These are phyloP conservation scores for Lithospermum erythrorhizon DNA, from an alignment of 257 asterid genomes.

Conservation along the genomic window DNA sequence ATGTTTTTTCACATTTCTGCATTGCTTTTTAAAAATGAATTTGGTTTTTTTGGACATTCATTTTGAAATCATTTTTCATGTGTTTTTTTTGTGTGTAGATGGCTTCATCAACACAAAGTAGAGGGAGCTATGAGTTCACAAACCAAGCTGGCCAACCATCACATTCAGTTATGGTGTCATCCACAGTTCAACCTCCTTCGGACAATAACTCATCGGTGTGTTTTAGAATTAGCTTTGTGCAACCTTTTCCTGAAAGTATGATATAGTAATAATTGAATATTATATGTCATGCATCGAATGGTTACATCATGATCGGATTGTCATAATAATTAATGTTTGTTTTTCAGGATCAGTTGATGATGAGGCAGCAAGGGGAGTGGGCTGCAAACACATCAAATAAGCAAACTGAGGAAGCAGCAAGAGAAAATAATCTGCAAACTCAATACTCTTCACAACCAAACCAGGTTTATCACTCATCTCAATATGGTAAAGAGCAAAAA, in stretches of 20 bases:
- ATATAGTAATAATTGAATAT: no score
- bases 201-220: background rate
- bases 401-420: conserved; percentile 18
- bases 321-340: background rate
- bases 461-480: conserved; percentile 21
- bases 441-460: conserved; percentile 3
- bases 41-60: background rate
- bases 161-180: conserved; percentile 14
- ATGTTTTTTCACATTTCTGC: conserved; percentile 16
- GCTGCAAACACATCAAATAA: conserved; percentile 16
- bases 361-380: conserved; percentile 26
- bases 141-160: conserved; percentile 50
- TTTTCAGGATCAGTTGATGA: conserved; percentile 4
- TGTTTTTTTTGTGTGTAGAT: background rate
- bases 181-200: background rate
- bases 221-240: background rate
- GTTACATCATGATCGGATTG: background rate
- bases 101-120: conserved; percentile 15
- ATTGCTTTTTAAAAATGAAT: background rate
- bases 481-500: conserved; percentile 54
- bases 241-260: background rate
- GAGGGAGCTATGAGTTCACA: conserved; percentile 26
- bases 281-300: background rate
- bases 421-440: conserved; percentile 5
- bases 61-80: conserved; percentile 21